These are phyloP conservation scores for Uronychia binucleata DNA, from an alignment of 73 alveolate species.

Conservation along the genomic window DNA sequence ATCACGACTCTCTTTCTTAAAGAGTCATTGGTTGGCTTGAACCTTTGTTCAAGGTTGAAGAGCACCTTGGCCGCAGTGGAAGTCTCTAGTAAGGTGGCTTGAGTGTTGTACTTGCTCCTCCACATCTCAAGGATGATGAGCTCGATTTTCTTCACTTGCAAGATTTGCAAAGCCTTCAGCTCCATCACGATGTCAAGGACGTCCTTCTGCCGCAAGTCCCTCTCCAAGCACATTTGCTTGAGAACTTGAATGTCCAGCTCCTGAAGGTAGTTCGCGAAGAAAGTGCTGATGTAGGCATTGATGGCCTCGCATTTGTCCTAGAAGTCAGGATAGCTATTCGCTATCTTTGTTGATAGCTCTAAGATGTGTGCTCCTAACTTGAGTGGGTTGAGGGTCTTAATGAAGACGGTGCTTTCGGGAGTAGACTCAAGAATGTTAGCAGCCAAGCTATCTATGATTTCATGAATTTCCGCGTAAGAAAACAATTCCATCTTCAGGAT, in stretches of 20 bases:
- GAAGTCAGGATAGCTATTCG: background rate
- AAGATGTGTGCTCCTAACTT: too few relatives aligned
- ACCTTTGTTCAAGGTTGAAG: background rate
- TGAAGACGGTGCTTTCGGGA: too few relatives aligned
- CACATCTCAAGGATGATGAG: background rate
- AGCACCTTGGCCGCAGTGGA: background rate
- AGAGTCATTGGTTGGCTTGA: background rate
- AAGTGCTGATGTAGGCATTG: background rate
- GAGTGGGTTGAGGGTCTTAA: too few relatives aligned
- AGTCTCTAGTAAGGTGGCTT: background rate
- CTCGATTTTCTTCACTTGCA: background rate
- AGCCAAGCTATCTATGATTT: too few relatives aligned
- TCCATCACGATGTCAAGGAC: background rate
- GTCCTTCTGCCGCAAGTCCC: background rate
- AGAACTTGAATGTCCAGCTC: background rate
- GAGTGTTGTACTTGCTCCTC: background rate
- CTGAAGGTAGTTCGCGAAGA: background rate
- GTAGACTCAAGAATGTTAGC: too few relatives aligned
- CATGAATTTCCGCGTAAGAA: too few relatives aligned
- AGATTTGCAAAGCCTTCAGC: background rate
- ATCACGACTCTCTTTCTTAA: background rate
- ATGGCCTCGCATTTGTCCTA: background rate
- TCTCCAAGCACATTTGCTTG: background rate
- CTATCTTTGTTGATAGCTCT: background rate
- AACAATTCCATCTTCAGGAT: too few relatives aligned